These are phyloP conservation scores for Pseudogymnoascus sp. DNA, from an alignment of 2,329 filamentous ascomycete species.

Conservation along the genomic window DNA sequence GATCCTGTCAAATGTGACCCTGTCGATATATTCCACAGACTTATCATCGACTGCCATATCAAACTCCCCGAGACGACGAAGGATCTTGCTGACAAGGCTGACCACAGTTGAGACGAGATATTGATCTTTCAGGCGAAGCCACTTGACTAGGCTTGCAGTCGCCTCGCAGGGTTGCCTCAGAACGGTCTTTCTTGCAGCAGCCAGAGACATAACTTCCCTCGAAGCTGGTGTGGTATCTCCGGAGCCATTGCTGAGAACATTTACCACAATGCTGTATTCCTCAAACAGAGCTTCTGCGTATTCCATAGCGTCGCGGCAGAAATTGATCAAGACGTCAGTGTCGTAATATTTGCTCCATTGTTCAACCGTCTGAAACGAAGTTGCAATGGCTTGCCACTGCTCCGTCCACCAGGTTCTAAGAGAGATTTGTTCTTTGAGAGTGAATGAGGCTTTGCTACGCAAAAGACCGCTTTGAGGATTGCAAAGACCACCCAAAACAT, in stretches of 20 bases:
- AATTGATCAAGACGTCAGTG: conserved; percentile 68
- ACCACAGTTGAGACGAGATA: conserved; percentile 80
- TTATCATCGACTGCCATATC: conserved; percentile 60
- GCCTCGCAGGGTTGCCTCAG: conserved; percentile 59
- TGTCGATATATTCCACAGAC: conserved; percentile 54
- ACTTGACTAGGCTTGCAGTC: conserved; percentile 67
- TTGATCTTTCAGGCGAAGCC: conserved; percentile 82
- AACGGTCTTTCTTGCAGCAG: conserved; percentile 43
- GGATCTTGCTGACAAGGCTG: conserved; percentile 73
- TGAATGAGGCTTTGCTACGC: conserved; percentile 22
- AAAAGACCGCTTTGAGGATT: conserved; percentile 48
- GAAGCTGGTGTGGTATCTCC: conserved; percentile 24
- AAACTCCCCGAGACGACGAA: conserved; percentile 72
- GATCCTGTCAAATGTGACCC: conserved; percentile 48
- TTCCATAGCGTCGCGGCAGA: conserved; percentile 92
- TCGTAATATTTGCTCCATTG: conserved; percentile 55
- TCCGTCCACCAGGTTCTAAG: conserved; percentile 67
- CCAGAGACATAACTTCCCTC: conserved; percentile 25
- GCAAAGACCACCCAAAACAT: conserved; percentile 50
- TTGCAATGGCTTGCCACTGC: conserved; percentile 73
- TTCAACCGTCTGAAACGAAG: conserved; percentile 77
- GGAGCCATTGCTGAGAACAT: conserved; percentile 32
- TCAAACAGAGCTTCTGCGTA: conserved; percentile 80
- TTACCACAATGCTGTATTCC: conserved; percentile 73
- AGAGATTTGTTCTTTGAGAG: conserved; percentile 36